These are phyloP conservation scores for Anthracocystis walkeri DNA, from an alignment of 1,284 basidiomycete genomes.

Conservation along the genomic window DNA sequence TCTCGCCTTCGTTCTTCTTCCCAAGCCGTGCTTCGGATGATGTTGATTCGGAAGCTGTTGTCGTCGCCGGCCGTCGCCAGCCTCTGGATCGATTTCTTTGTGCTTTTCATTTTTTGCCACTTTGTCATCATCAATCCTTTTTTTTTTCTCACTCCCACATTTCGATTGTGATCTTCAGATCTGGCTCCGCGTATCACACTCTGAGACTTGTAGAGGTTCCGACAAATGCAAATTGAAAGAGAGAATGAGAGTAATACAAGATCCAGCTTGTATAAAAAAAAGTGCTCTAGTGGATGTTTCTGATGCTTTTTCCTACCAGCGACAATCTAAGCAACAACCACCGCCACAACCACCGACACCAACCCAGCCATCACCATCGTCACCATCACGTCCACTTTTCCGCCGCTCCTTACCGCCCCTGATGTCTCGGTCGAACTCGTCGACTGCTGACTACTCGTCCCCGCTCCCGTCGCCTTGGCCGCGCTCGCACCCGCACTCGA, in stretches of 20 bases:
- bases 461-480: not conserved
- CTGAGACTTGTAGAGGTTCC: too few relatives aligned
- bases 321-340: not conserved
- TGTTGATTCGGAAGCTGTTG: not conserved
- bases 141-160: not conserved
- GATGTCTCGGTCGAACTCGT: not conserved
- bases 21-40: not conserved
- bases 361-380: not conserved
- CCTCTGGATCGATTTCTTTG: not conserved
- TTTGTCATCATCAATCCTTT: not conserved
- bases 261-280: not conserved
- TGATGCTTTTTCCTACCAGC: not conserved
- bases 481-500: not conserved
- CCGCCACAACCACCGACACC: not conserved
- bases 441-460: conserved; percentile 1
- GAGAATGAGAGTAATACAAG: not conserved
- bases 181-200: not conserved
- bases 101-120: not conserved
- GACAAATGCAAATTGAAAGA: not conserved
- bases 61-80: conserved; percentile 14
- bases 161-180: too few relatives aligned
- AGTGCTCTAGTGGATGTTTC: not conserved
- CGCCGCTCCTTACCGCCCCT: not conserved
- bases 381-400: too few relatives aligned
- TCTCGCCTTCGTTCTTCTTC: not conserved